phyloP scores from a whole-genome alignment of 164 flowering plant species.

The Vitis amurensis region DNA sequence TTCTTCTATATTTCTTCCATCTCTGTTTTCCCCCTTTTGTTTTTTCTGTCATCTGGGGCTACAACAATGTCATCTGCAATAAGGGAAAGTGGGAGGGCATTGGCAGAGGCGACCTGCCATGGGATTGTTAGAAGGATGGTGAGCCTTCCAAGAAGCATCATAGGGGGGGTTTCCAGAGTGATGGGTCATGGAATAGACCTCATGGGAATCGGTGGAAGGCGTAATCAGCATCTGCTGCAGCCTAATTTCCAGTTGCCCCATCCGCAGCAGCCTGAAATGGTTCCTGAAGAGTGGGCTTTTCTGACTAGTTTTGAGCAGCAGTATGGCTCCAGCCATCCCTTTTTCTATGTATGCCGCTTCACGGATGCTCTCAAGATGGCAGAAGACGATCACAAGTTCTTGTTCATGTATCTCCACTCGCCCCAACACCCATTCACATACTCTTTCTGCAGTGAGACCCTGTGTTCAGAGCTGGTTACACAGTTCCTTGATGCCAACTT shows the following conservation, averaged over 20 bases:
- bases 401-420: slow-evolving; percentile 73
- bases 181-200: slow-evolving; percentile 38
- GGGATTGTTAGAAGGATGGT: slow-evolving; percentile 54
- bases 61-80: slow-evolving; percentile 15
- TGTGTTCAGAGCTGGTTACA: slow-evolving; percentile 59
- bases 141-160: slow-evolving; percentile 52
- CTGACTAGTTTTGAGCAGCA: slow-evolving; percentile 50
- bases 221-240: slow-evolving; percentile 18
- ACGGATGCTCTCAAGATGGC: slow-evolving; percentile 57
- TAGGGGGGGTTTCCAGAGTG: slow-evolving; percentile 61
- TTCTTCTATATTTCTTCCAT: neutral
- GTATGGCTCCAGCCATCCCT: slow-evolving; percentile 58
- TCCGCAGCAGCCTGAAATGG: slow-evolving; percentile 20
- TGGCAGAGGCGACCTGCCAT: slow-evolving; percentile 27
- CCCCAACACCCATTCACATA: slow-evolving; percentile 64
- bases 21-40: neutral
- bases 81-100: slow-evolving; percentile 23
- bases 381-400: slow-evolving; percentile 52
- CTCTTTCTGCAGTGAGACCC: slow-evolving; percentile 56
- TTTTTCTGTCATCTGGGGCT: neutral
- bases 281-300: slow-evolving; percentile 54
- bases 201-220: slow-evolving; percentile 26
- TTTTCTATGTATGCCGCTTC: slow-evolving; percentile 60
- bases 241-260: slow-evolving; percentile 23
- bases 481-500: slow-evolving; percentile 79